Percentiles rank a stretch among this genome's conserved stretches.
Evolutionary conservation across 139 green algal genomes (phyloP).

Genomic region (Picochlorum sp.): DNA sequence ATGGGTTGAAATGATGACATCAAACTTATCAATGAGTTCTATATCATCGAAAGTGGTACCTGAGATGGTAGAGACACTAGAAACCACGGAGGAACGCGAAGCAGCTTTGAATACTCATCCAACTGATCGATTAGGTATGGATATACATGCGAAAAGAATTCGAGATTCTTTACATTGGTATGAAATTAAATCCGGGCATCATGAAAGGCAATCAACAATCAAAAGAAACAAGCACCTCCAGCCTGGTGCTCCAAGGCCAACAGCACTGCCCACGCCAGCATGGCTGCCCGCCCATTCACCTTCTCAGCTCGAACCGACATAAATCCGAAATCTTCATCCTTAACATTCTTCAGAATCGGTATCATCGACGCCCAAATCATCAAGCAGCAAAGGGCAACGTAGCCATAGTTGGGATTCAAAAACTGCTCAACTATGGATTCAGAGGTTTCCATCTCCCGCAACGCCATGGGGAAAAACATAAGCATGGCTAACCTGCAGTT

Average conservation of each 20-base stretch:
- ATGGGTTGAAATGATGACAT: too few species aligned
- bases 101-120: too few species aligned
- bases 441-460: conserved; percentile 39
- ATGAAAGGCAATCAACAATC: not conserved
- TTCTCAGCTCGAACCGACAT: conserved; percentile 65
- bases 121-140: too few species aligned
- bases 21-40: too few species aligned
- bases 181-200: not conserved
- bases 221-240: conserved; percentile 51
- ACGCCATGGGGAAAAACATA: conserved; percentile 45
- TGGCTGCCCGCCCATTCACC: conserved; percentile 63
- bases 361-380: conserved; percentile 55
- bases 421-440: conserved; percentile 45
- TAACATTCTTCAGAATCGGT: conserved; percentile 58
- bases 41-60: too few species aligned
- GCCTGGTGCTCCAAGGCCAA: conserved; percentile 43
- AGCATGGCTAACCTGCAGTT: conserved; percentile 73
- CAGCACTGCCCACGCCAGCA: conserved; percentile 55
- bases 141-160: not conserved
- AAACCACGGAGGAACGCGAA: too few species aligned
- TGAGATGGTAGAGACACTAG: too few species aligned
- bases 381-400: conserved; percentile 13
- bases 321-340: conserved; percentile 57
- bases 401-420: conserved; percentile 1
- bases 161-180: not conserved